Evolutionary conservation across 192 early-diverging fungal genomes (phyloP).

Genomic region (Coemansia sp.): DNA sequence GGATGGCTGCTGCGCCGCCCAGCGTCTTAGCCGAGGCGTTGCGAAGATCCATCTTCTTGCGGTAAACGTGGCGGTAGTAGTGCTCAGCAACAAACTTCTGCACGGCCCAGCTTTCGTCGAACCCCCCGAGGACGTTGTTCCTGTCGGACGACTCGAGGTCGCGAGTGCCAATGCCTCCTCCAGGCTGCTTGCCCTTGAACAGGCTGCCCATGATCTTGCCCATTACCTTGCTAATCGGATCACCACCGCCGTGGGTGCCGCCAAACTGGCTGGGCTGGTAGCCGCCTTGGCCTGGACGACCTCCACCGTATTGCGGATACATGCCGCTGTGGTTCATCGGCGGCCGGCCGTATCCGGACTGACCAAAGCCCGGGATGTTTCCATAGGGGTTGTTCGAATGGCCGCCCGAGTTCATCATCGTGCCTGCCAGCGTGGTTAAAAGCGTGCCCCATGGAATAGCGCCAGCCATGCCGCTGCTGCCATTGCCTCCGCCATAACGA

Average conservation of each 20-base stretch:
- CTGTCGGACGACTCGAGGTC: conserved; percentile 26
- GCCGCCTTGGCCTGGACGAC: neutral
- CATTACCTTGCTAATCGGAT: conserved; percentile 33
- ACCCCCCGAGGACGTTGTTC: conserved; percentile 25
- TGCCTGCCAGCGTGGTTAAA: conserved; percentile 8
- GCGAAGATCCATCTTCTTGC: conserved; percentile 33
- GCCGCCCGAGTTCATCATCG: conserved; percentile 7
- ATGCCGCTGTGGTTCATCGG: conserved; percentile 1
- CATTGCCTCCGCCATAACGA: neutral
- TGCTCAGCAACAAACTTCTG: conserved; percentile 42
- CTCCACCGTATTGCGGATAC: conserved; percentile 12
- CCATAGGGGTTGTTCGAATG: neutral
- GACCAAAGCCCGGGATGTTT: neutral
- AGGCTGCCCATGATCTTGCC: conserved; percentile 47
- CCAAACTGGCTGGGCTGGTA: conserved; percentile 18
- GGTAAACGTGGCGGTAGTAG: conserved; percentile 46
- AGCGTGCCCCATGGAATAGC: conserved; percentile 5
- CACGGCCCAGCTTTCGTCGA: conserved; percentile 40
- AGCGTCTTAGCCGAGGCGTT: conserved; percentile 32
- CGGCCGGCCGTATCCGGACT: conserved; percentile 5
- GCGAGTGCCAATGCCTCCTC: conserved; percentile 19
- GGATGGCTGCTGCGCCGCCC: conserved; percentile 46
- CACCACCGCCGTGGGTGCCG: conserved; percentile 14
- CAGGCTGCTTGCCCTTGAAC: conserved; percentile 21
- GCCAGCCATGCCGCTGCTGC: neutral